Conservation (phyloP, 331 rosid species). For the Quercus lobata region DNA sequence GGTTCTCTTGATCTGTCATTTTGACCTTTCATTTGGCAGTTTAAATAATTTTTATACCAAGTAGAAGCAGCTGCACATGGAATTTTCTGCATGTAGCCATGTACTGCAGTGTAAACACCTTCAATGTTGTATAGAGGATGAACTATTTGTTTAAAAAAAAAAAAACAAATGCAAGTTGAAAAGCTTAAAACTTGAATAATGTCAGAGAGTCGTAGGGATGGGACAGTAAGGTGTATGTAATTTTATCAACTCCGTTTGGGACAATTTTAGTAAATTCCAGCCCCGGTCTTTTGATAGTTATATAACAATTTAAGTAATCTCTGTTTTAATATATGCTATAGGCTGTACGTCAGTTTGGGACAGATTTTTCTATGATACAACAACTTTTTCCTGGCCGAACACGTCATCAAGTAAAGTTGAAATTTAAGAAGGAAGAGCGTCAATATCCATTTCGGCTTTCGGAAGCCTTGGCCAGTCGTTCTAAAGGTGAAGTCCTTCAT, state of each 20-base stretch:
- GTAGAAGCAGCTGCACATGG: not conserved
- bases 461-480: constrained; percentile 55
- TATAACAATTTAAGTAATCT: not conserved
- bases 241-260: not conserved
- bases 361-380: constrained; percentile 75
- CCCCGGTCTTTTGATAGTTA: not conserved
- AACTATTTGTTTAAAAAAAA: not conserved
- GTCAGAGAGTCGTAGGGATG: not conserved
- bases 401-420: constrained; percentile 68
- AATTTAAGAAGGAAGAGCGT: constrained; percentile 79
- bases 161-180: not conserved
- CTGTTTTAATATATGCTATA: constrained; percentile 20
- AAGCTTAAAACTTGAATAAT: not conserved
- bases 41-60: not conserved
- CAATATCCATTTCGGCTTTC: constrained; percentile 49
- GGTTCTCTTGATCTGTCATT: not conserved
- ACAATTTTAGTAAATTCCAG: not conserved
- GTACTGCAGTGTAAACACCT: not conserved
- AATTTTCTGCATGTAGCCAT: not conserved
- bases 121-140: not conserved
- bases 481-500: constrained; percentile 44
- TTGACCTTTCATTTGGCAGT: not conserved
- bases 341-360: constrained; percentile 75
- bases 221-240: not conserved
- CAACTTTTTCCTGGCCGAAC: constrained; percentile 71